phyloP scores from a whole-genome alignment of 2,329 filamentous ascomycete genomes.

The Elsinoe necatrix region DNA sequence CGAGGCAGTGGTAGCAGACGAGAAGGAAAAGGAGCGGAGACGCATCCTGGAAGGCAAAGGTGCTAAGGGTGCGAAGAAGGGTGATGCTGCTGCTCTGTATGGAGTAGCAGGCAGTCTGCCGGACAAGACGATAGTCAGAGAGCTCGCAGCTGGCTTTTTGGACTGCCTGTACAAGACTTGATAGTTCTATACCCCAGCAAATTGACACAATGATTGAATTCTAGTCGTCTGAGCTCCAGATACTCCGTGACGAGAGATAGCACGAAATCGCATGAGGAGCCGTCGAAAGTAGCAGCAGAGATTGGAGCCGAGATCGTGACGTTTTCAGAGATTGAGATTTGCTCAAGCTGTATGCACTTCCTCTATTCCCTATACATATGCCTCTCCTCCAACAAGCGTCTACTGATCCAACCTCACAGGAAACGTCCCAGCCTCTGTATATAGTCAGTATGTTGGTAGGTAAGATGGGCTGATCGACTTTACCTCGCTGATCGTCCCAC shows the following conservation, averaged over 20 bases:
- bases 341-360: background rate
- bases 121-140: constrained; percentile 89
- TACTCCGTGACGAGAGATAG: too few species aligned
- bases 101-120: constrained; percentile 91
- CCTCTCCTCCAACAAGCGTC: constrained; percentile 14
- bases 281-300: too few species aligned
- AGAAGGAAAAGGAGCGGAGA: constrained; percentile 73
- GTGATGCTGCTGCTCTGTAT: constrained; percentile 81
- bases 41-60: constrained; percentile 61
- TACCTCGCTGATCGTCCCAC: constrained; percentile 97
- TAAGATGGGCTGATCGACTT: constrained; percentile 30
- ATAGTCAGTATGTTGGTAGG: background rate
- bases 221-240: too few species aligned
- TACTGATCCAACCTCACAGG: constrained; percentile 43
- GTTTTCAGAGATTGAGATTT: background rate
- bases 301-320: background rate
- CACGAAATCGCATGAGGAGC: too few species aligned
- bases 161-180: constrained; percentile 86
- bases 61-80: constrained; percentile 50
- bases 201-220: background rate
- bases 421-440: constrained; percentile 48
- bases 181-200: constrained; percentile 11
- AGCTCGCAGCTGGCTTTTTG: constrained; percentile 82
- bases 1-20: constrained; percentile 52
- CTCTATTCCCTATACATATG: background rate